These are phyloP conservation scores for Apiospora saccharicola DNA, from an alignment of 2,329 filamentous ascomycete genomes.

Conservation along the genomic window DNA sequence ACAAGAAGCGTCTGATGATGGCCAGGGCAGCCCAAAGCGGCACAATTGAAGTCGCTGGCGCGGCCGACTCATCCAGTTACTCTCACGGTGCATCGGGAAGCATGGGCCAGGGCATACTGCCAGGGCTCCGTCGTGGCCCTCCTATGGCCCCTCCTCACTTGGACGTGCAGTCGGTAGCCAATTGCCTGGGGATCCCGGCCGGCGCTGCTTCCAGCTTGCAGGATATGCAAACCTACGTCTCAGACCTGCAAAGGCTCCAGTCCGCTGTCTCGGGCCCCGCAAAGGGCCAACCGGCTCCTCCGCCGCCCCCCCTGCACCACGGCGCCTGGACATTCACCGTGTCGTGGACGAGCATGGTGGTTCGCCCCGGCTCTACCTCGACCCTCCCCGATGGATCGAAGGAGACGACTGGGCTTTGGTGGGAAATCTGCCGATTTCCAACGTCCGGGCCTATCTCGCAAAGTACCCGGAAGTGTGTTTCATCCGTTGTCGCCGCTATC, in stretches of 20 bases:
- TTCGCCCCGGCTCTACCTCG: not conserved
- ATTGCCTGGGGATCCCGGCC: not conserved
- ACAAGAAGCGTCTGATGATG: no score
- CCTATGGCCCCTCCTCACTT: not conserved
- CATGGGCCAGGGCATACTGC: no score
- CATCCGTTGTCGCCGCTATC: not conserved
- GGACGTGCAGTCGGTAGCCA: not conserved
- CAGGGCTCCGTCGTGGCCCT: no score
- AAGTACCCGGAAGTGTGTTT: not conserved
- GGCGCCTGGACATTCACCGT: not conserved
- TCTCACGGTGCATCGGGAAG: no score
- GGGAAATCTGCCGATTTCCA: not conserved
- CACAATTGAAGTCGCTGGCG: no score
- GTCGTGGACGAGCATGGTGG: not conserved
- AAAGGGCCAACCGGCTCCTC: not conserved
- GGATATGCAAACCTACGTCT: conserved; percentile 14
- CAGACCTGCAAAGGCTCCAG: not conserved
- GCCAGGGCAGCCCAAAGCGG: no score
- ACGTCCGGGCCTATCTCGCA: not conserved
- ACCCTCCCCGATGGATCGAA: not conserved
- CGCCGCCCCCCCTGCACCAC: no score
- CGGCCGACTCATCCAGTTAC: no score
- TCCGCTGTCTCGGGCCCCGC: no score
- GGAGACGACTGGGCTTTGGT: not conserved
- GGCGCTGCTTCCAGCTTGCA: not conserved